A percentile compares a stretch with the other conserved stretches of the same genome.
Conservation (phyloP, 2,329 filamentous ascomycete species). For the Monilinia aucupariae region DNA sequence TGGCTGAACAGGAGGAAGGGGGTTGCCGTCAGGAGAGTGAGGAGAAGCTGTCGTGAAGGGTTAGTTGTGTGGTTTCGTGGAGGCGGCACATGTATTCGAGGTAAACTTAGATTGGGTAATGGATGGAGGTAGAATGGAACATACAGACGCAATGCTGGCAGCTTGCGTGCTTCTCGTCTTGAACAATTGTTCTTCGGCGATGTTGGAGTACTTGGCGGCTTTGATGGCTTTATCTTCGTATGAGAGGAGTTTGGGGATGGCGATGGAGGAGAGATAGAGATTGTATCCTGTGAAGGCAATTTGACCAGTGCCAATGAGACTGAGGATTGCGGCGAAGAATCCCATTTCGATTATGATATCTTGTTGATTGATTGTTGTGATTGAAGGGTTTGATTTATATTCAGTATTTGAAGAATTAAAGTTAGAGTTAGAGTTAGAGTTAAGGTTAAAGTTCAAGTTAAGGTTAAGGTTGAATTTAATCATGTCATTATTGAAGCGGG, state of each 20-base stretch:
- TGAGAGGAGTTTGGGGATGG: constrained; percentile 41
- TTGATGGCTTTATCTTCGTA: constrained; percentile 44
- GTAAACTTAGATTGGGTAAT: too few species aligned
- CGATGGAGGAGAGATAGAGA: constrained; percentile 39
- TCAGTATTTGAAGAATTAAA: too few species aligned
- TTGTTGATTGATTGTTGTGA: not conserved
- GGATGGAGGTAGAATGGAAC: too few species aligned
- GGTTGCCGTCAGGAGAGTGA: not conserved
- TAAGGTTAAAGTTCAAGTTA: too few species aligned
- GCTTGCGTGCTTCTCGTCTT: constrained; percentile 43
- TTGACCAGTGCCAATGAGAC: constrained; percentile 29
- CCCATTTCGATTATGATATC: not conserved
- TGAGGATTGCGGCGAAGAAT: not conserved
- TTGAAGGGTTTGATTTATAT: not conserved
- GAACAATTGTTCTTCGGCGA: constrained; percentile 40
- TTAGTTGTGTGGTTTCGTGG: not conserved
- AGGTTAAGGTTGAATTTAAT: not conserved
- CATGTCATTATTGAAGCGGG: constrained; percentile 3
- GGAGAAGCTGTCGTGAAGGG: not conserved
- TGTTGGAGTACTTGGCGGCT: constrained; percentile 41
- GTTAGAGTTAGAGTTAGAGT: too few species aligned
- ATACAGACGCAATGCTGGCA: constrained; percentile 7
- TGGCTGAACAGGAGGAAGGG: not conserved
- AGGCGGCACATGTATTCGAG: not conserved
- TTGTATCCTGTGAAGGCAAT: constrained; percentile 40